Evolutionary conservation across 257 asterid species (phyloP).

Genomic region (Catharanthus roseus): DNA sequence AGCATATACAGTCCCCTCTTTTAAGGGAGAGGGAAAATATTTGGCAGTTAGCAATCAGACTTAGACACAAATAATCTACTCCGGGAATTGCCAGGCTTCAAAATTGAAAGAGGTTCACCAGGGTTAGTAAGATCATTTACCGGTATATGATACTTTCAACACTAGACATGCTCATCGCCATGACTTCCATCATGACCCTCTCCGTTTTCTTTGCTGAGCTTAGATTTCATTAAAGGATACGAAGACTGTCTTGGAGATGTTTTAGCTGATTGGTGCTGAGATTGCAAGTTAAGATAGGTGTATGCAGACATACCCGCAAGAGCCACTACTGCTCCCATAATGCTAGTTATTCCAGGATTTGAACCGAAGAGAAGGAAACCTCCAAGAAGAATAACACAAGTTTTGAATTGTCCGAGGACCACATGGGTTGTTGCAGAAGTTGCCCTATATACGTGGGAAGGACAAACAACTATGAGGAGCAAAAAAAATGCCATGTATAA

Average conservation of each 20-base stretch:
- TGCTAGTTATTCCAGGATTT: constrained; percentile 81
- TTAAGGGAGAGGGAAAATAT: not conserved
- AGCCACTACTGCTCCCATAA: constrained; percentile 73
- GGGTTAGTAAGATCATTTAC: constrained; percentile 8
- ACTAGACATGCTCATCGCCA: constrained; percentile 53
- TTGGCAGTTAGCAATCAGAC: constrained; percentile 9
- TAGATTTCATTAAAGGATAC: constrained; percentile 65
- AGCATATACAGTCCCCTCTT: constrained; percentile 18
- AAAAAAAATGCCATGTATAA: not conserved
- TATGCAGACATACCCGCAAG: constrained; percentile 78
- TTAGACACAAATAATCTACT: constrained; percentile 4
- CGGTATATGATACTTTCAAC: not conserved
- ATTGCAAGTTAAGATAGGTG: constrained; percentile 77
- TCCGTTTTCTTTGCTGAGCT: constrained; percentile 65
- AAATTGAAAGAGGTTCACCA: not conserved
- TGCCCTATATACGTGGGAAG: constrained; percentile 41
- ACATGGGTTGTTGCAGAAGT: constrained; percentile 97
- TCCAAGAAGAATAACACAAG: constrained; percentile 86
- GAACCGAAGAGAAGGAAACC: constrained; percentile 83
- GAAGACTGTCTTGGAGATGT: constrained; percentile 40
- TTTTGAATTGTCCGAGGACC: constrained; percentile 96
- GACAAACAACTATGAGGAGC: too few species aligned
- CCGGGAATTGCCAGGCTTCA: constrained; percentile 1
- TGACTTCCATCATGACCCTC: constrained; percentile 37
- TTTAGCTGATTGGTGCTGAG: constrained; percentile 46